Evolutionary conservation across 495 filamentous ascomycete genomes (phyloP).

Genomic region (Sporormia fimetaria): DNA sequence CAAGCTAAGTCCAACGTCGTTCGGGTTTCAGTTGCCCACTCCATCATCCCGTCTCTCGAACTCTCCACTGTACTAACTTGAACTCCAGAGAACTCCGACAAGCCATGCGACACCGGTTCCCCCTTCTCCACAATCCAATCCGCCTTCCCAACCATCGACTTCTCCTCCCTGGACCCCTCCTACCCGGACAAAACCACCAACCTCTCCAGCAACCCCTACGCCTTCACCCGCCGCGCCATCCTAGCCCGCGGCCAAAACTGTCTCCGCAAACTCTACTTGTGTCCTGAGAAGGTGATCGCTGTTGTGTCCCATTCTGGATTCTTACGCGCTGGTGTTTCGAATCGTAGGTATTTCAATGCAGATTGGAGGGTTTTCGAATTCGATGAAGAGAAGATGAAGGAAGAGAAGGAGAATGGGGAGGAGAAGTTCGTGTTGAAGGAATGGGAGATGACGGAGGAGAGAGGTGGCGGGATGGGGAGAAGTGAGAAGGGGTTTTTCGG

Average conservation of each 20-base stretch:
- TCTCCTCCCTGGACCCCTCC: constrained; percentile 39
- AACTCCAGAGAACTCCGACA: constrained; percentile 45
- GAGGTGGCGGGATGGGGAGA: constrained; percentile 29
- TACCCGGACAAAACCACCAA: constrained; percentile 47
- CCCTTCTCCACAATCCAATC: constrained; percentile 32
- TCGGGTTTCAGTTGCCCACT: neutral
- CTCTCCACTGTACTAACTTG: constrained; percentile 4
- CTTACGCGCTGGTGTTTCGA: constrained; percentile 37
- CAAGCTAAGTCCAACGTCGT: too few species aligned
- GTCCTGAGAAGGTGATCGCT: constrained; percentile 49
- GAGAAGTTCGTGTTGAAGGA: constrained; percentile 22
- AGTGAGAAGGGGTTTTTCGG: constrained; percentile 21
- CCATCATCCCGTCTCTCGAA: neutral
- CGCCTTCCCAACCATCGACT: constrained; percentile 45
- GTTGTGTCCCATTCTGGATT: constrained; percentile 53
- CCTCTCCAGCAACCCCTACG: constrained; percentile 32
- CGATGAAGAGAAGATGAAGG: constrained; percentile 28
- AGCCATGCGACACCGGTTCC: constrained; percentile 48
- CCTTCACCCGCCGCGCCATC: constrained; percentile 38
- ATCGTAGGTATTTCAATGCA: constrained; percentile 43
- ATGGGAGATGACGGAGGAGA: constrained; percentile 27
- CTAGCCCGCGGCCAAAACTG: constrained; percentile 38
- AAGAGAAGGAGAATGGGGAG: constrained; percentile 8
- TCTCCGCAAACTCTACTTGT: constrained; percentile 38
- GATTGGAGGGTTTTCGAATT: constrained; percentile 54